phyloP scores from a whole-genome alignment of 495 filamentous ascomycete species.

The Tuber aestivum region DNA sequence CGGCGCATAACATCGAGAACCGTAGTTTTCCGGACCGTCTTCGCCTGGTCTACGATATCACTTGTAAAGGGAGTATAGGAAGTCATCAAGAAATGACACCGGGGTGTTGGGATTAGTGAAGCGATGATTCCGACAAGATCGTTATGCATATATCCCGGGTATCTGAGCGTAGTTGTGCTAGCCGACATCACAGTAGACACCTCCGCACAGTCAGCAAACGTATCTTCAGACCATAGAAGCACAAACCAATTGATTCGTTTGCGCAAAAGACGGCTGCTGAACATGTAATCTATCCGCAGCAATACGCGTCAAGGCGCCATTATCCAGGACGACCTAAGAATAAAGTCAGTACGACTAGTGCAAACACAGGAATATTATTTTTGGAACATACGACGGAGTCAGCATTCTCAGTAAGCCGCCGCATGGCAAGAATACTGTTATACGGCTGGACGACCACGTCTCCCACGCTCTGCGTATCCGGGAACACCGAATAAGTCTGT shows the following conservation, averaged over 20 bases:
- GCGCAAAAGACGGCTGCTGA: slow-evolving; percentile 87
- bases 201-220: slow-evolving; percentile 46
- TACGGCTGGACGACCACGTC: slow-evolving; percentile 98
- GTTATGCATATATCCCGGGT: slow-evolving; percentile 99
- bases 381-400: slow-evolving; percentile 63
- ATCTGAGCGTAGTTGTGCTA: slow-evolving; percentile 88
- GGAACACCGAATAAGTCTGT: slow-evolving; percentile 97
- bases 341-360: slow-evolving; percentile 26
- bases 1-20: slow-evolving; percentile 96
- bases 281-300: slow-evolving; percentile 91
- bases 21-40: slow-evolving; percentile 94
- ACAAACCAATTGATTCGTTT: slow-evolving; percentile 85
- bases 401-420: slow-evolving; percentile 85
- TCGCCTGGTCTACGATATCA: slow-evolving; percentile 90
- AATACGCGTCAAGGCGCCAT: slow-evolving; percentile 86
- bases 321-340: slow-evolving; percentile 75
- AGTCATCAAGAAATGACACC: slow-evolving; percentile 96
- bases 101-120: slow-evolving; percentile 88
- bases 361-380: not conserved
- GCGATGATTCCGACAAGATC: slow-evolving; percentile 95
- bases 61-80: slow-evolving; percentile 96
- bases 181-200: slow-evolving; percentile 94
- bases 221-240: slow-evolving; percentile 24
- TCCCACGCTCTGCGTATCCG: slow-evolving; percentile 71
- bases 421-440: slow-evolving; percentile 89